These are phyloP conservation scores for Fennellomyces sp. DNA, from an alignment of 371 early-diverging fungal species.

Conservation along the genomic window DNA sequence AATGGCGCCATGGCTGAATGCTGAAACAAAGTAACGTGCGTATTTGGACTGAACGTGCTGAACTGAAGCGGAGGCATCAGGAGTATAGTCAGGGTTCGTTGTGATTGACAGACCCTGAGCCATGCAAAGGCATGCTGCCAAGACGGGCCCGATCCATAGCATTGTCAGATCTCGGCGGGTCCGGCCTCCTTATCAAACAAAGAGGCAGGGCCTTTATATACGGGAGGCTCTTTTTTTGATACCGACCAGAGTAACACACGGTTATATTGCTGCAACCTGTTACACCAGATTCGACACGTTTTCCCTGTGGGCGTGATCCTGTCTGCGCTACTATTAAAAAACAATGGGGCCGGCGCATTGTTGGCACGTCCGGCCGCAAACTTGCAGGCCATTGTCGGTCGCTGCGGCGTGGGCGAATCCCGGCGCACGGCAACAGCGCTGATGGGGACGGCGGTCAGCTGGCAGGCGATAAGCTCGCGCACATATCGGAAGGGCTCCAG, in stretches of 20 bases:
- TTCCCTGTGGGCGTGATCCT: too few species aligned
- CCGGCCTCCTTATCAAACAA: neutral
- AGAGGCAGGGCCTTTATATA: neutral
- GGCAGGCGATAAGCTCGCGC: neutral
- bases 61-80: slow-evolving; percentile 14
- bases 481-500: neutral
- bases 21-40: neutral
- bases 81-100: slow-evolving; percentile 1
- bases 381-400: too few species aligned
- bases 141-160: neutral
- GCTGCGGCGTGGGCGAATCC: too few species aligned
- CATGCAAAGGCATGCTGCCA: neutral
- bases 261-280: neutral
- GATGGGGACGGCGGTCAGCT: too few species aligned
- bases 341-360: too few species aligned
- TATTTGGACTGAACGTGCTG: slow-evolving; percentile 21
- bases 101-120: neutral
- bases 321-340: too few species aligned
- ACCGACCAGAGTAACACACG: too few species aligned
- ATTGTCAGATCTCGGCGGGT: neutral
- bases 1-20: slow-evolving; percentile 13
- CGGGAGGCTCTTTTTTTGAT: neutral
- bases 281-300: neutral
- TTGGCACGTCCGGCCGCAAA: too few species aligned
- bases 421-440: too few species aligned